Conservation (phyloP, 2,329 filamentous ascomycete species). For the Cordyceps militaris region DNA sequence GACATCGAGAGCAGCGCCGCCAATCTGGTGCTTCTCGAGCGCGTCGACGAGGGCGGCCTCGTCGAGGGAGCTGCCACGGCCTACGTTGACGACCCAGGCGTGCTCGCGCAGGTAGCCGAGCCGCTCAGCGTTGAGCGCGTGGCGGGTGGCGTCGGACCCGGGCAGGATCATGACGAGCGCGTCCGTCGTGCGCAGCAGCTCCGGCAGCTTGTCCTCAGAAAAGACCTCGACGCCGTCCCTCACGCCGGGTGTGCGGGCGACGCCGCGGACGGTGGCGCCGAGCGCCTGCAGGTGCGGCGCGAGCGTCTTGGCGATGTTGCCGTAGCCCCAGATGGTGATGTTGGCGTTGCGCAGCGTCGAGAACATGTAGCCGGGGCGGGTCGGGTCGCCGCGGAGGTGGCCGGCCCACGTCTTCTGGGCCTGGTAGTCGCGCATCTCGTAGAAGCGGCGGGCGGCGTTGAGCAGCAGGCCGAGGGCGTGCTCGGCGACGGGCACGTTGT, state of each 20-base stretch:
- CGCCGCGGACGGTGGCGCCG: constrained; percentile 51
- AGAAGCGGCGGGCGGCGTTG: constrained; percentile 48
- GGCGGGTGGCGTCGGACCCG: constrained; percentile 46
- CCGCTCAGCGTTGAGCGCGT: constrained; percentile 48
- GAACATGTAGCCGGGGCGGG: constrained; percentile 48
- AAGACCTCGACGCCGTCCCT: constrained; percentile 52
- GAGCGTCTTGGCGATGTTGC: constrained; percentile 58
- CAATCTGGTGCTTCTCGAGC: constrained; percentile 35
- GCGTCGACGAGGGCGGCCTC: constrained; percentile 42
- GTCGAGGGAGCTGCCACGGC: constrained; percentile 41
- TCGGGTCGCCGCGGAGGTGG: constrained; percentile 49
- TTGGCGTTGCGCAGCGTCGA: constrained; percentile 52
- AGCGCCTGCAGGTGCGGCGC: constrained; percentile 46
- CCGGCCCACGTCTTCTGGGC: constrained; percentile 48
- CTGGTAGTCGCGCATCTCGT: constrained; percentile 58
- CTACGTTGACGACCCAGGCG: constrained; percentile 49
- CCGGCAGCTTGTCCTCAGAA: constrained; percentile 44
- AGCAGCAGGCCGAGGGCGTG: constrained; percentile 54
- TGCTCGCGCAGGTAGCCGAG: constrained; percentile 49
- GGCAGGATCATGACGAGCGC: constrained; percentile 63
- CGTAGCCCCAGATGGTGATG: constrained; percentile 57
- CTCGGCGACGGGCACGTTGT: constrained; percentile 59
- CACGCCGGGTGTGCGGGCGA: constrained; percentile 51
- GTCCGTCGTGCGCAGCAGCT: constrained; percentile 50
- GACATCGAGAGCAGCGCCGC: constrained; percentile 44